Conservation (phyloP, 768 basidiomycete species). For the Pisolithus sp. region DNA sequence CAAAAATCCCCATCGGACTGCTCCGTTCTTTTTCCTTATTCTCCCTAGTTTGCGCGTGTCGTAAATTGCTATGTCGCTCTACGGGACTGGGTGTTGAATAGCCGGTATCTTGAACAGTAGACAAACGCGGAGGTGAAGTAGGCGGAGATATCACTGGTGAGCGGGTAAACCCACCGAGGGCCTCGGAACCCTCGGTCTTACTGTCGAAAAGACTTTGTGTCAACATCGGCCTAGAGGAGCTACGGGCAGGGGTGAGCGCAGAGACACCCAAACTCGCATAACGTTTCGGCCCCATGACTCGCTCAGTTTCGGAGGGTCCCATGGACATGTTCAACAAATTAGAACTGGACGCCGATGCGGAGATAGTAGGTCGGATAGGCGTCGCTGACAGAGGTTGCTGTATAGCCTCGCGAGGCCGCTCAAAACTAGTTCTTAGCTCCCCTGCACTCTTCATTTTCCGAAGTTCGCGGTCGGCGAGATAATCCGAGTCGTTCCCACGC, state of each 20-base stretch:
- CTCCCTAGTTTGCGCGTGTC: slow-evolving; percentile 9
- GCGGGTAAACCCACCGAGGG: slow-evolving; percentile 8
- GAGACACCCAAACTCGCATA: slow-evolving; percentile 64
- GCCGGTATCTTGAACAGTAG: slow-evolving; percentile 7
- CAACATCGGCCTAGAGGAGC: slow-evolving; percentile 32
- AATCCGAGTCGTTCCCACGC: slow-evolving; percentile 35
- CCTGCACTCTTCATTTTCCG: slow-evolving; percentile 87
- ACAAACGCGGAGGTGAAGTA: slow-evolving; percentile 22
- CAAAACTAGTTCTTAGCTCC: slow-evolving; percentile 48
- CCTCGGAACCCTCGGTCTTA: slow-evolving; percentile 29
- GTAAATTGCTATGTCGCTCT: slow-evolving; percentile 20
- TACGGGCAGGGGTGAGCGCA: slow-evolving; percentile 29
- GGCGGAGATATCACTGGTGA: slow-evolving; percentile 22
- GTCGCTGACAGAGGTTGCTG: slow-evolving; percentile 27
- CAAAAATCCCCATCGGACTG: slow-evolving; percentile 89
- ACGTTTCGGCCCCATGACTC: slow-evolving; percentile 39
- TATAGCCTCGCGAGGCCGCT: slow-evolving; percentile 19
- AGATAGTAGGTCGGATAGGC: slow-evolving; percentile 36
- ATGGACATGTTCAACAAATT: slow-evolving; percentile 44
- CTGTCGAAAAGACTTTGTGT: slow-evolving; percentile 47
- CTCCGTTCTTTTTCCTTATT: slow-evolving; percentile 49
- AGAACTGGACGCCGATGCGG: slow-evolving; percentile 62
- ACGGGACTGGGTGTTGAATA: slow-evolving; percentile 14
- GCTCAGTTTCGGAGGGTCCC: slow-evolving; percentile 29
- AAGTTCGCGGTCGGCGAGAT: slow-evolving; percentile 51